Evolutionary conservation across 225 moss, liverwort and hornwort genomes (phyloP).

Genomic region (Bryoerythrophyllum caledonicum): DNA sequence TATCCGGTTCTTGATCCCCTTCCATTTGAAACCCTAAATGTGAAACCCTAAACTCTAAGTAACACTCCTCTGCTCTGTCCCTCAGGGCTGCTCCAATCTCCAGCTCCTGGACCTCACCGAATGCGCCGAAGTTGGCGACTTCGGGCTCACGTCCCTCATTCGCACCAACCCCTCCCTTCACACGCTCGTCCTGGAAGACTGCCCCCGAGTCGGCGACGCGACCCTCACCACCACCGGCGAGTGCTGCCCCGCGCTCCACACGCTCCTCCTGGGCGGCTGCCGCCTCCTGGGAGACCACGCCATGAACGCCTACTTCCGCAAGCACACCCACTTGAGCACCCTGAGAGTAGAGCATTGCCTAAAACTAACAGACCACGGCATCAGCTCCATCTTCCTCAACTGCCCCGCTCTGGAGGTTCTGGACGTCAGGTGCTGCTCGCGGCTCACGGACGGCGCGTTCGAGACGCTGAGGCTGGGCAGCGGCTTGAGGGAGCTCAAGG

Average conservation of each 20-base stretch:
- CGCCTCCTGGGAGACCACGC: slow-evolving; percentile 36
- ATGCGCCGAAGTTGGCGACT: slow-evolving; percentile 35
- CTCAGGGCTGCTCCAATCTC: slow-evolving; percentile 39
- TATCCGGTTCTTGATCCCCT: slow-evolving; percentile 1
- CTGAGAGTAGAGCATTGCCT: slow-evolving; percentile 36
- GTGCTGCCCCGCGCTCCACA: slow-evolving; percentile 32
- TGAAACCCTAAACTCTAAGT: too few species aligned
- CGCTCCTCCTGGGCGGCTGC: slow-evolving; percentile 34
- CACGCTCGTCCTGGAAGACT: slow-evolving; percentile 40
- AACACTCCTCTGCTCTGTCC: neutral
- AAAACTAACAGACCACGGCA: slow-evolving; percentile 35
- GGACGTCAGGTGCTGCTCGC: slow-evolving; percentile 38
- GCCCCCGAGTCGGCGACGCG: slow-evolving; percentile 32
- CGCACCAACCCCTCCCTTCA: slow-evolving; percentile 19
- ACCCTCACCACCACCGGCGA: slow-evolving; percentile 28
- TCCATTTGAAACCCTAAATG: neutral
- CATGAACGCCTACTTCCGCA: slow-evolving; percentile 30
- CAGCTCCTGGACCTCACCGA: slow-evolving; percentile 39
- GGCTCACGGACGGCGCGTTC: slow-evolving; percentile 38
- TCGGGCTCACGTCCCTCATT: slow-evolving; percentile 32
- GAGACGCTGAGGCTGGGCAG: slow-evolving; percentile 18
- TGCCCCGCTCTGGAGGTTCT: slow-evolving; percentile 28
- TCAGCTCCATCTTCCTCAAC: slow-evolving; percentile 27
- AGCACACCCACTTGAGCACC: slow-evolving; percentile 21
- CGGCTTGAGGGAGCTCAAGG: slow-evolving; percentile 40